phyloP scores from a whole-genome alignment of 352 stramenopile genomes.

The Globisporangium camurandrum region DNA sequence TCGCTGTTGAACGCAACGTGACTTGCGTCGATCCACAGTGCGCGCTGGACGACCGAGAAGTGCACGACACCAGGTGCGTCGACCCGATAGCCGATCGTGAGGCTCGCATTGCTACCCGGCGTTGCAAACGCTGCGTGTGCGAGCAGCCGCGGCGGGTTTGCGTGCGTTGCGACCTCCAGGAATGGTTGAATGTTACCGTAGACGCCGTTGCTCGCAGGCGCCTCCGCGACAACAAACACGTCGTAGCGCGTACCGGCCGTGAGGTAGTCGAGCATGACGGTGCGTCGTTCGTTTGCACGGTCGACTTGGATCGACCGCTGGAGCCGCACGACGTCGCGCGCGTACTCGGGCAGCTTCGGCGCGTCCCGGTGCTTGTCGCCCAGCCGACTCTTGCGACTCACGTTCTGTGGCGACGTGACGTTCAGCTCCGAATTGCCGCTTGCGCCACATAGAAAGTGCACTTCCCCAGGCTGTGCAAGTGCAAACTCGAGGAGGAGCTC shows the following conservation, averaged over 20 bases:
- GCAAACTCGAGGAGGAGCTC: constrained; percentile 53
- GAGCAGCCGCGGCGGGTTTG: constrained; percentile 54
- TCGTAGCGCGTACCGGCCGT: constrained; percentile 51
- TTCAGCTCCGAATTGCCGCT: constrained; percentile 58
- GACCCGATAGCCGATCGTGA: constrained; percentile 60
- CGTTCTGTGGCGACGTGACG: constrained; percentile 64
- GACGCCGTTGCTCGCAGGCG: constrained; percentile 36
- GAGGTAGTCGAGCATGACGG: constrained; percentile 60
- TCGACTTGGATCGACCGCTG: constrained; percentile 31
- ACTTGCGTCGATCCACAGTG: constrained; percentile 22
- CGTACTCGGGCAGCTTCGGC: constrained; percentile 49
- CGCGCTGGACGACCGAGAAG: constrained; percentile 39
- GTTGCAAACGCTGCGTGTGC: constrained; percentile 60
- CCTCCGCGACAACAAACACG: constrained; percentile 55
- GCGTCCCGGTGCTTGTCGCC: constrained; percentile 24
- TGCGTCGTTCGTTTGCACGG: constrained; percentile 17
- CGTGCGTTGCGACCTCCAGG: constrained; percentile 43
- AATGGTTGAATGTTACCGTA: constrained; percentile 48
- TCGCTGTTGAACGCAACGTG: constrained; percentile 38
- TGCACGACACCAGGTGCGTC: constrained; percentile 52
- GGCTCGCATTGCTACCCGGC: constrained; percentile 26
- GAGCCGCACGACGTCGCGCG: constrained; percentile 43
- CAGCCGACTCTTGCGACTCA: constrained; percentile 46
- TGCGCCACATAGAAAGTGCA: constrained; percentile 64
- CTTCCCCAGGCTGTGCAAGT: constrained; percentile 50